Conservation (phyloP, 768 basidiomycete species). For the Boletales sp. region DNA sequence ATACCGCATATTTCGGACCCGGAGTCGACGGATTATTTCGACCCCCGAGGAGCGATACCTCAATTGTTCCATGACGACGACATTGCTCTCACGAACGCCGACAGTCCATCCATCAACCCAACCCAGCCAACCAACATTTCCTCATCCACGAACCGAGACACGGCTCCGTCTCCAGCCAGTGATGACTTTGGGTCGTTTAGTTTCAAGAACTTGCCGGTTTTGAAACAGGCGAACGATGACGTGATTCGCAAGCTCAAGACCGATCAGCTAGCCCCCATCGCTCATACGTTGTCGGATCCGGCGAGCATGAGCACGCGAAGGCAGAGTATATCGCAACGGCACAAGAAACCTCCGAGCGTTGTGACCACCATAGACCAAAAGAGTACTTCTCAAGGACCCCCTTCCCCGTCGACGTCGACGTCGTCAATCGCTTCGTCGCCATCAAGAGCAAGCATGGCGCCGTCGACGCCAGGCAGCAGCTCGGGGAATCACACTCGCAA, state of each 20-base stretch:
- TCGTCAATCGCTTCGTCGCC: constrained; percentile 90
- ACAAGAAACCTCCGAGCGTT: constrained; percentile 78
- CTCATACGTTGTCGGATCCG: constrained; percentile 70
- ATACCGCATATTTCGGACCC: constrained; percentile 94
- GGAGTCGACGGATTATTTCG: constrained; percentile 99
- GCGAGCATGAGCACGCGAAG: constrained; percentile 56
- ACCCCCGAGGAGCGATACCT: constrained; percentile 88
- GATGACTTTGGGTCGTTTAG: constrained; percentile 98
- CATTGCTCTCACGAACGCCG: constrained; percentile 49
- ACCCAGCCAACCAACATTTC: constrained; percentile 15
- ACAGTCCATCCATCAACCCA: constrained; percentile 37
- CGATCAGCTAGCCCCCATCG: constrained; percentile 78
- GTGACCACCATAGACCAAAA: constrained; percentile 69
- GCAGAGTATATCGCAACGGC: constrained; percentile 76
- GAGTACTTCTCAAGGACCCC: constrained; percentile 65
- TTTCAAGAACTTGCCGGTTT: constrained; percentile 93
- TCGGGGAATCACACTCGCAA: constrained; percentile 66
- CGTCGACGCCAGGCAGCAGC: constrained; percentile 66
- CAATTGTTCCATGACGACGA: constrained; percentile 93
- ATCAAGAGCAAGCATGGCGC: constrained; percentile 68
- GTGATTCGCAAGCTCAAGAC: constrained; percentile 93
- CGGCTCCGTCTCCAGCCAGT: constrained; percentile 51
- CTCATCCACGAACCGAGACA: constrained; percentile 37
- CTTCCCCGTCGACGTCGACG: constrained; percentile 88
- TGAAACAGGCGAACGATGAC: constrained; percentile 99